Base-by-base conservation (phyloP, 441 rosid genomes). In the Brassica hybrid region DNA sequence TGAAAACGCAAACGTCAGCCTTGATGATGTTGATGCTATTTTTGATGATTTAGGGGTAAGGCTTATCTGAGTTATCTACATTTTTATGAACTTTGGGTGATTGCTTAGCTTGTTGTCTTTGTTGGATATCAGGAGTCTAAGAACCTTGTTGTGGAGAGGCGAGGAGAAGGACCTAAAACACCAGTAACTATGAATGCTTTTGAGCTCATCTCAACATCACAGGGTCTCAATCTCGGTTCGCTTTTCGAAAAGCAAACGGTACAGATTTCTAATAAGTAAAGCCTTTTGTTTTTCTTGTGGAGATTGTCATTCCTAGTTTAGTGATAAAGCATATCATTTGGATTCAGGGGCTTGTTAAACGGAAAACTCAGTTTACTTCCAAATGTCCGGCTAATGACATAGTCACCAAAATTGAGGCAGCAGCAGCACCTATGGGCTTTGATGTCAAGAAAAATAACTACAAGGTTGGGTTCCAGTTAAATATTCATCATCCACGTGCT, bases 181-280 rank as follows among this genome's bases (percentile, higher is more conserved):
- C 99, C 99, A 74, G 83, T 89, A 70, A 84, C 98, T 30, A 89
- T 94, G 99, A 96, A 96, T 86, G 98, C 99, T 13, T 96, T 96
- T 83, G 98, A 96, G 87, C 96, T 96, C 74, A 96, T 96, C 80
- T 90, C 99, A 52, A 94, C 94, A 18, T 96, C 98, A 17, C 98
- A 90, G 79, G 97, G 99, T 79, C 98, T 96, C 79, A 96, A 96
- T 87, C 97, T 96, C 38, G 75, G 97, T 72, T 78, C 88, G 60
- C 92, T 96, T 69, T 96, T 96, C 71, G 98, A 96, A 86, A 96
- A 94, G 86, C 93, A 89, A 90, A 91, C 91, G 98, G 99, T 94
- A 88, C 59, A 84, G 72, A 66, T 27, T 25, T 66, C 34, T 72
- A 17, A 43, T 72, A 52, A 50, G n/a, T 61, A 67, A 67, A 30